A percentile compares a stretch with the other conserved stretches of the same genome.
Evolutionary conservation across 1,284 basidiomycete species (phyloP).

Genomic region (Ceratobasidium sp.): DNA sequence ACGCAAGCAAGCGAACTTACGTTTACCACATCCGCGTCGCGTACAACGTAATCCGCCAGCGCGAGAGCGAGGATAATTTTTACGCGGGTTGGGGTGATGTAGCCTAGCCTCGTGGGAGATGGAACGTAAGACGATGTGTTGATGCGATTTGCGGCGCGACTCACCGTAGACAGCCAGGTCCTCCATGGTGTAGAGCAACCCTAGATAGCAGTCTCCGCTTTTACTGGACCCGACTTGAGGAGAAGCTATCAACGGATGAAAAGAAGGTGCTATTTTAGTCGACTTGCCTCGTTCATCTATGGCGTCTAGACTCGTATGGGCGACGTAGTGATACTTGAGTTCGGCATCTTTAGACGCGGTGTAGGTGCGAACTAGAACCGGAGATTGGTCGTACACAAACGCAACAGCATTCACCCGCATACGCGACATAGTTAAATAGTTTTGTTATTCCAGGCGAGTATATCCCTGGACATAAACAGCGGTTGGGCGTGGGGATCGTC

Average conservation of each 20-base stretch:
- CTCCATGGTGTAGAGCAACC: conserved; percentile 82
- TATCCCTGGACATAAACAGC: neutral
- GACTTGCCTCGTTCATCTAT: conserved; percentile 49
- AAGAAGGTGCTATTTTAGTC: conserved; percentile 7
- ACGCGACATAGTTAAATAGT: conserved; percentile 5
- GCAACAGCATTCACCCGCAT: conserved; percentile 48
- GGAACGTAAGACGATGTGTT: neutral
- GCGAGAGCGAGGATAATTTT: conserved; percentile 83
- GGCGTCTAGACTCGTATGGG: conserved; percentile 50
- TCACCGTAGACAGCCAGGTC: conserved; percentile 82
- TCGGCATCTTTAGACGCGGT: conserved; percentile 42
- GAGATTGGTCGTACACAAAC: conserved; percentile 46
- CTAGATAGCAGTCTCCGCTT: conserved; percentile 78
- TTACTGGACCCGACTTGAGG: conserved; percentile 63
- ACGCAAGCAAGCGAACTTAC: conserved; percentile 59
- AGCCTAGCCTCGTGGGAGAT: conserved; percentile 57
- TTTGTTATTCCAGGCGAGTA: neutral
- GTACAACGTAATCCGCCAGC: conserved; percentile 81
- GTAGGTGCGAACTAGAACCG: conserved; percentile 49
- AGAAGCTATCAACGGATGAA: neutral
- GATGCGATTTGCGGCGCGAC: neutral
- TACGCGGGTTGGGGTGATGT: conserved; percentile 82
- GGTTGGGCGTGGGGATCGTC: too few relatives aligned
- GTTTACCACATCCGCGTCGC: conserved; percentile 77
- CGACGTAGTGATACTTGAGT: conserved; percentile 50